Evolutionary conservation across 441 rosid species (phyloP).

Genomic region (Viola pubescens): DNA sequence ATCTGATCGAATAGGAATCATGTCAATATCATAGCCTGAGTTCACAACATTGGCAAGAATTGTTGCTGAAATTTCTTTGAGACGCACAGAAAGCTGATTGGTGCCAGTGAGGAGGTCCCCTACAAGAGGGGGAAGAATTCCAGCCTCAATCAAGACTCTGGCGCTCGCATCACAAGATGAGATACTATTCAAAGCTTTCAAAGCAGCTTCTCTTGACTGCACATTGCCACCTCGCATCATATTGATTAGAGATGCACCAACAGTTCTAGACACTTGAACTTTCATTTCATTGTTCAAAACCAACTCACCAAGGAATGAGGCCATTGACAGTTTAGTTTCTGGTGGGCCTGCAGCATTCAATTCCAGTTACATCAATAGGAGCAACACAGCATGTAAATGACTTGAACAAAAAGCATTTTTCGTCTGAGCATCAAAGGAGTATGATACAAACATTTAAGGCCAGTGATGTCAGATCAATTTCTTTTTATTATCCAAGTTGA

Average conservation of each 20-base stretch:
- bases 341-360: constrained; percentile 56
- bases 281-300: constrained; percentile 71
- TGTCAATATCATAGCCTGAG: constrained; percentile 66
- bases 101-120: constrained; percentile 70
- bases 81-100: constrained; percentile 66
- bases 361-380: constrained; percentile 20
- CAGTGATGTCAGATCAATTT: no score
- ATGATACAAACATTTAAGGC: no score
- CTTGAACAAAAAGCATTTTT: neutral
- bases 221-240: constrained; percentile 65
- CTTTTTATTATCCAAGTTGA: no score
- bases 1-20: constrained; percentile 52
- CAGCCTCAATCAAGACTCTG: constrained; percentile 63
- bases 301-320: constrained; percentile 79
- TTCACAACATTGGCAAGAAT: constrained; percentile 84
- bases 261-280: constrained; percentile 72
- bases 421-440: neutral
- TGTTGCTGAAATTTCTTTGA: constrained; percentile 90
- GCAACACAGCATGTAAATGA: constrained; percentile 1
- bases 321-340: constrained; percentile 84
- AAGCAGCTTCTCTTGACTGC: constrained; percentile 73
- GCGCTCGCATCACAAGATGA: constrained; percentile 78
- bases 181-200: constrained; percentile 82
- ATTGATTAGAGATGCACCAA: constrained; percentile 68
- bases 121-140: constrained; percentile 86